Conservation (phyloP, 2,329 filamentous ascomycete species). For the Pleomassaria siparia region DNA sequence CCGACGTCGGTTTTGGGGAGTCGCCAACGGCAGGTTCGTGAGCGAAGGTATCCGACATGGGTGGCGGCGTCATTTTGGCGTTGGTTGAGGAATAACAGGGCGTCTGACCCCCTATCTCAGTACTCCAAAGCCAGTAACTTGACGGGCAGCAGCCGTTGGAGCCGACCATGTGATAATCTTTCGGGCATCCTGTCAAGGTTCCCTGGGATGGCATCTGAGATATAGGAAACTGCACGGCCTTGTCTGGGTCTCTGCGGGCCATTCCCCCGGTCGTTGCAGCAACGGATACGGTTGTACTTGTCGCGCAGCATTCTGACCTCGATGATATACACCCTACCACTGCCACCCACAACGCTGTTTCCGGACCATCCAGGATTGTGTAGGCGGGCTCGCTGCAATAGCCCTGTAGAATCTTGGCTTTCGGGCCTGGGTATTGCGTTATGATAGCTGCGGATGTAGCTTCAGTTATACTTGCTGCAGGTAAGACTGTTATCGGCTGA, state of each 20-base stretch:
- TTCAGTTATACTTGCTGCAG: slow-evolving; percentile 8
- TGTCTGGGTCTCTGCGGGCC: not conserved
- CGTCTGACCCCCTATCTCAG: slow-evolving; percentile 5
- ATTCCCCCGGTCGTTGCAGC: not conserved
- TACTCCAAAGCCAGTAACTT: slow-evolving; percentile 6
- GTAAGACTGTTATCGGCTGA: slow-evolving; percentile 12
- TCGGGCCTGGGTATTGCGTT: not conserved
- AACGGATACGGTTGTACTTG: slow-evolving; percentile 8
- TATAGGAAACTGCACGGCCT: slow-evolving; percentile 1
- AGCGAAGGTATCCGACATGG: slow-evolving; percentile 5
- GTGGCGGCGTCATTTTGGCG: slow-evolving; percentile 1
- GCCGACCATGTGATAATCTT: slow-evolving; percentile 10
- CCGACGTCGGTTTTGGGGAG: slow-evolving; percentile 5
- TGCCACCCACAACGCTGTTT: slow-evolving; percentile 18
- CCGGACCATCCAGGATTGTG: slow-evolving; percentile 20
- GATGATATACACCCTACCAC: slow-evolving; percentile 21
- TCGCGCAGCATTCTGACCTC: slow-evolving; percentile 19
- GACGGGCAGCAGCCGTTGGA: slow-evolving; percentile 9
- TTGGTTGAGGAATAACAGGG: slow-evolving; percentile 7
- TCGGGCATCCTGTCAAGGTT: slow-evolving; percentile 2
- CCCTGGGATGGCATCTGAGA: slow-evolving; percentile 4
- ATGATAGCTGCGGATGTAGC: slow-evolving; percentile 4
- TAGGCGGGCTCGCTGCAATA: slow-evolving; percentile 20
- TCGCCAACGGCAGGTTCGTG: not conserved
- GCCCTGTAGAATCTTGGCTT: slow-evolving; percentile 14